Base-by-base conservation (phyloP, 208 protist species). In the Leishmania tropica region DNA sequence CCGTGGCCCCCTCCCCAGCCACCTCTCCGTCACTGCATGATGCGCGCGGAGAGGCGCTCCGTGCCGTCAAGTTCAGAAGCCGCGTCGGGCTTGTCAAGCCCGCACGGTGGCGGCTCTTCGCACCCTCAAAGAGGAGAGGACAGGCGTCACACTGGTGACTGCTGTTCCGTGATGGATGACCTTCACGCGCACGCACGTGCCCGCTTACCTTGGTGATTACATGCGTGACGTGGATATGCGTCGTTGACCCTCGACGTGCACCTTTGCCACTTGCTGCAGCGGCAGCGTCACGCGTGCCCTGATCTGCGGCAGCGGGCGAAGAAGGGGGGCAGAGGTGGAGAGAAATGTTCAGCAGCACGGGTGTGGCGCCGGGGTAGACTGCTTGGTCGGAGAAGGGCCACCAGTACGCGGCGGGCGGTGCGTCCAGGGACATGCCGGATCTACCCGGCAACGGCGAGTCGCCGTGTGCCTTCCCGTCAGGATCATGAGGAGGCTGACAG, bases 321-420 rank as follows among this genome's bases (percentile, higher is more conserved):
- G 73, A 64, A 31, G 42, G 28, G 21, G 78, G 83, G 45, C 83
- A 86, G 17, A 89, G 48, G 75, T 94, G 83, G 31, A 94, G 37
- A 24, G 98, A 99, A 0, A 99, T 35, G 85, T 99, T 99, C 64
- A 99, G 86, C 11, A 98, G 83, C 0, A 98, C 56, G 24, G 97
- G 94, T 47, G 89, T 56, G 68, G 80, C 85, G 6, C 88, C 88
- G 62, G 93, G 84, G 84, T 97, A 99, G 65, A 97, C 68, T 45
- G 92, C 88, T 86, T 98, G 96, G 47, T 93, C 84, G 80, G 98
- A 98, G 80, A 96, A 98, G n/a, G 98, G 98, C 98, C 98, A 99
- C 75, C 95, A 89, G 80, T 97, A 98, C 42, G 77, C n/a, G n/a
- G 28, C 51, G 19, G 65, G 75, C 15, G 0, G 21, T 11, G 60